Conservation (phyloP, 768 basidiomycete species). For the Xerocomellus dryophilus region DNA sequence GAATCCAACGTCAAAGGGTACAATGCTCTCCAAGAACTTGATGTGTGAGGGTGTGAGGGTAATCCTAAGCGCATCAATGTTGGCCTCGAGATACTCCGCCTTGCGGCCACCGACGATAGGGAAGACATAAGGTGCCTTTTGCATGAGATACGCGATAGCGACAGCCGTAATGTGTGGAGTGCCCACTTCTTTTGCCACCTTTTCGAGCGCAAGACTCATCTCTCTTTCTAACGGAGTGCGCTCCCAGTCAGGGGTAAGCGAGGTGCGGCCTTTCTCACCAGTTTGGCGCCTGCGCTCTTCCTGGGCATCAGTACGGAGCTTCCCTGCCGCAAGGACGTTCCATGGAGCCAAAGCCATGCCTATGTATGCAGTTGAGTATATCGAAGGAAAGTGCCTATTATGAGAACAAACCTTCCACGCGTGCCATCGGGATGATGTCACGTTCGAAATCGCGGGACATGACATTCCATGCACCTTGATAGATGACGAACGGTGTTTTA, state of each 20-base stretch:
- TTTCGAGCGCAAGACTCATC: slow-evolving; percentile 36
- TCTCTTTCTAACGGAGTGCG: slow-evolving; percentile 33
- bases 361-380: slow-evolving; percentile 5
- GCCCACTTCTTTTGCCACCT: slow-evolving; percentile 39
- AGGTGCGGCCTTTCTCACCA: slow-evolving; percentile 39
- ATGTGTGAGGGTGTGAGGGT: slow-evolving; percentile 37
- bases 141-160: slow-evolving; percentile 43
- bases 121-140: slow-evolving; percentile 43
- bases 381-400: background rate
- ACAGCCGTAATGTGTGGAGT: slow-evolving; percentile 33
- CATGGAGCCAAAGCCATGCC: slow-evolving; percentile 34
- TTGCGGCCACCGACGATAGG: slow-evolving; percentile 42
- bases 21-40: slow-evolving; percentile 32
- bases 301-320: slow-evolving; percentile 29
- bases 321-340: slow-evolving; percentile 29
- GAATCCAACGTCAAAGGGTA: slow-evolving; percentile 40
- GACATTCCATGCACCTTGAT: slow-evolving; percentile 48
- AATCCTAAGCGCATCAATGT: slow-evolving; percentile 40
- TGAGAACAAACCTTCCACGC: slow-evolving; percentile 29
- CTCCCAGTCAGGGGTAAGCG: slow-evolving; percentile 26
- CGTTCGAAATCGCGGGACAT: slow-evolving; percentile 48
- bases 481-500: slow-evolving; percentile 49
- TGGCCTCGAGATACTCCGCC: slow-evolving; percentile 39
- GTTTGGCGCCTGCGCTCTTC: slow-evolving; percentile 24
- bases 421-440: slow-evolving; percentile 42